Evolutionary conservation across 2,329 filamentous ascomycete species (phyloP).

Genomic region (Pseudogymnoascus sp.): DNA sequence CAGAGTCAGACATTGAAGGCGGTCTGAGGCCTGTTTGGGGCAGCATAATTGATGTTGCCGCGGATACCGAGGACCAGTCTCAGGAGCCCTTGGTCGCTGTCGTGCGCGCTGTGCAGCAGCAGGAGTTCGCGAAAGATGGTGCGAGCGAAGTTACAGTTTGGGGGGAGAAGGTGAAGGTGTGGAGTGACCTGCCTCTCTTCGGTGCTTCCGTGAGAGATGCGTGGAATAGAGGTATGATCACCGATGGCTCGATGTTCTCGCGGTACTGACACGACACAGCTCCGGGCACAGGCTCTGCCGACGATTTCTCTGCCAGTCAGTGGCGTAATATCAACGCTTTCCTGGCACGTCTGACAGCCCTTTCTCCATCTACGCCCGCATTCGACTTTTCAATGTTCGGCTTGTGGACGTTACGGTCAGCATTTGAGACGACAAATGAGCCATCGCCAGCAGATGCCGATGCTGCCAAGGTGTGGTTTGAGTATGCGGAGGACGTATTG

Average conservation of each 20-base stretch:
- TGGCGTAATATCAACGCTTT: slow-evolving; percentile 22
- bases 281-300: slow-evolving; percentile 6
- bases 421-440: slow-evolving; percentile 21
- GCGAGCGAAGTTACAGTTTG: slow-evolving; percentile 18
- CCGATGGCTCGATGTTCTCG: not conserved
- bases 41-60: slow-evolving; percentile 21
- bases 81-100: slow-evolving; percentile 22
- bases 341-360: slow-evolving; percentile 23
- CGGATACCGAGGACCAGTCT: slow-evolving; percentile 16
- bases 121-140: slow-evolving; percentile 14
- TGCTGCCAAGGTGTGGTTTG: slow-evolving; percentile 22
- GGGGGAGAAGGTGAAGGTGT: slow-evolving; percentile 19
- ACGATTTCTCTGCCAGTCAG: slow-evolving; percentile 14
- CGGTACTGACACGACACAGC: slow-evolving; percentile 14
- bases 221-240: slow-evolving; percentile 24
- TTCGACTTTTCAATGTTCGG: slow-evolving; percentile 25
- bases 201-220: slow-evolving; percentile 22
- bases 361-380: slow-evolving; percentile 11
- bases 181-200: slow-evolving; percentile 26
- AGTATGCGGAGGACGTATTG: slow-evolving; percentile 16
- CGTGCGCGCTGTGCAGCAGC: slow-evolving; percentile 16
- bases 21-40: slow-evolving; percentile 55
- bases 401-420: slow-evolving; percentile 25
- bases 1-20: slow-evolving; percentile 57
- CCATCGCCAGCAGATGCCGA: slow-evolving; percentile 15